Evolutionary conservation across 2,329 filamentous ascomycete genomes (phyloP).

Genomic region (Alternaria sp.): DNA sequence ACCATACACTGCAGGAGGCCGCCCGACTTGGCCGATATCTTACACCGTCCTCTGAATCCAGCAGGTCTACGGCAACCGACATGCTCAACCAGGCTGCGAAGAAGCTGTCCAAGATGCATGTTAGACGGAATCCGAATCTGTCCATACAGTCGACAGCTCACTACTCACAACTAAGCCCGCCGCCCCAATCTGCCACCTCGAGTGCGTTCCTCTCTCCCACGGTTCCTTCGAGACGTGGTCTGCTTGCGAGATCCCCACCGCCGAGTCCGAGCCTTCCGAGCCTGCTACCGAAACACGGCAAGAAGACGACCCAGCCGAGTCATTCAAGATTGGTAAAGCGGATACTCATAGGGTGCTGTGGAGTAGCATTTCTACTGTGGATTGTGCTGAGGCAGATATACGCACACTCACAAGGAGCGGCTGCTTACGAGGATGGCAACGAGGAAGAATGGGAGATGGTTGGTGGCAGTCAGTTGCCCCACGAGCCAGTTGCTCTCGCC

Average conservation of each 20-base stretch:
- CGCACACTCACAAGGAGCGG: constrained; percentile 19
- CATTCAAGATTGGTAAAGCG: constrained; percentile 63
- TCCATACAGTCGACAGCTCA: constrained; percentile 51
- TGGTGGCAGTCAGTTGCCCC: constrained; percentile 68
- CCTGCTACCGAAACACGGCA: constrained; percentile 69
- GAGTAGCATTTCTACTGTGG: constrained; percentile 58
- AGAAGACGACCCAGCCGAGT: constrained; percentile 63
- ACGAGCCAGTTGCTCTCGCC: constrained; percentile 74
- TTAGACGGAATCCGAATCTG: constrained; percentile 55
- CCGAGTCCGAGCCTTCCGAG: constrained; percentile 74
- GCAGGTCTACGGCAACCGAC: constrained; percentile 14
- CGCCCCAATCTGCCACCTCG: constrained; percentile 40
- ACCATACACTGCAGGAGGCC: constrained; percentile 18
- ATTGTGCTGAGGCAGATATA: constrained; percentile 49
- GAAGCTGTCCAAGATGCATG: constrained; percentile 52
- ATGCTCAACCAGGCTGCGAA: constrained; percentile 47
- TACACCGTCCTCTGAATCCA: neutral
- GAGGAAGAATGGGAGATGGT: constrained; percentile 69
- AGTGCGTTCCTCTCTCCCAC: constrained; percentile 46
- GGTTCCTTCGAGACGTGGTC: constrained; percentile 54
- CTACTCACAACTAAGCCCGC: constrained; percentile 43
- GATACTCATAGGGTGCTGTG: constrained; percentile 61
- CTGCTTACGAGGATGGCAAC: constrained; percentile 24
- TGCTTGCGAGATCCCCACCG: constrained; percentile 72
- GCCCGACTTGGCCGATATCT: constrained; percentile 9